A percentile compares a stretch with the other conserved stretches of the same genome.
Evolutionary conservation across 75 land plant species (phyloP).

Genomic region (Cunninghamia lanceolata): DNA sequence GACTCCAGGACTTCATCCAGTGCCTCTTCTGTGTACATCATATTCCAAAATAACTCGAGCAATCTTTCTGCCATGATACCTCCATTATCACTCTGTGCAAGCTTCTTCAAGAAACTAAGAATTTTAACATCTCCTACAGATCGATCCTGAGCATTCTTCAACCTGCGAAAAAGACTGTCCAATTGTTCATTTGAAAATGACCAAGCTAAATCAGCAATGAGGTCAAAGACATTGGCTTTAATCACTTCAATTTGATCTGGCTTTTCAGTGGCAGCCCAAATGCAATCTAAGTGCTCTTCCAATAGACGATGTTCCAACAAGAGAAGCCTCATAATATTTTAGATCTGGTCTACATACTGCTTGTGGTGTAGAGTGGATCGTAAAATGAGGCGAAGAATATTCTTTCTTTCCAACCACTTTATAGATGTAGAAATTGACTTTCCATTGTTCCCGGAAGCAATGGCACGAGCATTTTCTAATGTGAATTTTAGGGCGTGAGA

Average conservation of each 20-base stretch:
- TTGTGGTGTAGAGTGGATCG: conserved; percentile 35
- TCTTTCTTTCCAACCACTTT: conserved; percentile 20
- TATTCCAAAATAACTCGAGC: conserved; percentile 30
- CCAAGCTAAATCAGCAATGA: conserved; percentile 29
- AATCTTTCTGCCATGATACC: conserved; percentile 12
- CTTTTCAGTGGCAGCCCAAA: conserved; percentile 29
- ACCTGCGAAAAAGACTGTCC: conserved; percentile 25
- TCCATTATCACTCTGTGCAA: too few species aligned
- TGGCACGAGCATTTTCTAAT: conserved; percentile 30
- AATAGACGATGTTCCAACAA: conserved; percentile 20
- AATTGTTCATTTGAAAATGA: conserved; percentile 29
- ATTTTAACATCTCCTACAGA: too few species aligned
- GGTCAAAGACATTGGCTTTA: conserved; percentile 30
- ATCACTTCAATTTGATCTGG: conserved; percentile 27
- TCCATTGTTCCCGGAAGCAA: conserved; percentile 24
- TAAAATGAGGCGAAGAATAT: conserved; percentile 18
- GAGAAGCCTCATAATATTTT: conserved; percentile 29
- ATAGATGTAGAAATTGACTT: conserved; percentile 20
- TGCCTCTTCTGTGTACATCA: too few species aligned
- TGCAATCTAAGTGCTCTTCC: conserved; percentile 23
- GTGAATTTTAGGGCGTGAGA: too few species aligned
- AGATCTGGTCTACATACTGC: conserved; percentile 35
- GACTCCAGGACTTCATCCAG: too few species aligned
- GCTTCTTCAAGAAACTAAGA: too few species aligned
- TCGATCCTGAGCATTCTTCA: too few species aligned